These are phyloP conservation scores for Begonia peltatifolia DNA, from an alignment of 306 rosid genomes.

Conservation along the genomic window DNA sequence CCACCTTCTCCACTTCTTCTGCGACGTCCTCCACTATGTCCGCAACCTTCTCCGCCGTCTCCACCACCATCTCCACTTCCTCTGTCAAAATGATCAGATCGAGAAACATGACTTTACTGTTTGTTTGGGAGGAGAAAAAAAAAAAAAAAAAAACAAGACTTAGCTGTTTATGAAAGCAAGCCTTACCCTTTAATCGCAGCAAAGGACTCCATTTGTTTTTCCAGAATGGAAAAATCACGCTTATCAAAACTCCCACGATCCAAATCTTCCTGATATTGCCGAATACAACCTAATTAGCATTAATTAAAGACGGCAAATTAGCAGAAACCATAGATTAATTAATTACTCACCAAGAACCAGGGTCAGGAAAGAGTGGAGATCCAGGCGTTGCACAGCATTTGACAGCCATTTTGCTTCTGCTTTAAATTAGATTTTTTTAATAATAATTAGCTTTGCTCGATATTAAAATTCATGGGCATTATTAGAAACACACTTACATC, in stretches of 20 bases:
- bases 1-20: constrained; percentile 34
- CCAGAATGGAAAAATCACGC: constrained; percentile 27
- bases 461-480: too few species aligned
- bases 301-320: not conserved
- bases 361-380: constrained; percentile 14
- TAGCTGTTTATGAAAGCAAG: not conserved
- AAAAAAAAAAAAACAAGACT: too few species aligned
- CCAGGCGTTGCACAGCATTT: constrained; percentile 13
- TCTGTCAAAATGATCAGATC: constrained; percentile 9
- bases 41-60: constrained; percentile 23
- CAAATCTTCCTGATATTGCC: constrained; percentile 34
- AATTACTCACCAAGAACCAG: constrained; percentile 17
- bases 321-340: not conserved
- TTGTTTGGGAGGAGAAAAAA: too few species aligned
- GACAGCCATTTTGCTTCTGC: constrained; percentile 11
- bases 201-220: constrained; percentile 51
- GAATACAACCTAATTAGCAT: not conserved
- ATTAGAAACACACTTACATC: too few species aligned
- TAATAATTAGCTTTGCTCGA: too few species aligned
- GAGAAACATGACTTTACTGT: too few species aligned
- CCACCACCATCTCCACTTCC: constrained; percentile 24
- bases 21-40: constrained; percentile 43
- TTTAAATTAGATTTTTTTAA: too few species aligned
- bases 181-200: constrained; percentile 27
- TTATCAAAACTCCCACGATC: constrained; percentile 34